Percentiles rank a stretch among this genome's conserved stretches.
Evolutionary conservation across 2,329 filamentous ascomycete genomes (phyloP).

Genomic region (Sarocladiaceae sp.): DNA sequence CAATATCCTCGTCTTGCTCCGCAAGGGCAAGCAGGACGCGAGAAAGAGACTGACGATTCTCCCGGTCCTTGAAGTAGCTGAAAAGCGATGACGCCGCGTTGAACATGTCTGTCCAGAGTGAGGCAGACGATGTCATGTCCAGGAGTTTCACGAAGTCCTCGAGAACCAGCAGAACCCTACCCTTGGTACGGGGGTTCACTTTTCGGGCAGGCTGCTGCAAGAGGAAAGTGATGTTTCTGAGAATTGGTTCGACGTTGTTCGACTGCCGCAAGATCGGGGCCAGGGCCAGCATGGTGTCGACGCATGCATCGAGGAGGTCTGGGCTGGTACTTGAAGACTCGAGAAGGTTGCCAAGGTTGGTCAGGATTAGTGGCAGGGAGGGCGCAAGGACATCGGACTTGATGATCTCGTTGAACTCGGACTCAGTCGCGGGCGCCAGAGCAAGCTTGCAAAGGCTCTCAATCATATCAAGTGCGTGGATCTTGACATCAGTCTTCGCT

Average conservation of each 20-base stretch:
- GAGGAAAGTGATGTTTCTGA: constrained; percentile 76
- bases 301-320: constrained; percentile 72
- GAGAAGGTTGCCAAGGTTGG: constrained; percentile 65
- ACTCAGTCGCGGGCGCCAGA: constrained; percentile 48
- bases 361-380: constrained; percentile 56
- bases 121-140: constrained; percentile 30
- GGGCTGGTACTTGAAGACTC: constrained; percentile 58
- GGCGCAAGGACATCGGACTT: constrained; percentile 52
- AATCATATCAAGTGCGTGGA: constrained; percentile 75
- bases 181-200: constrained; percentile 80
- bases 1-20: constrained; percentile 54
- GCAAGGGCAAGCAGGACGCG: constrained; percentile 70
- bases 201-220: constrained; percentile 79
- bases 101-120: constrained; percentile 62
- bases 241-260: constrained; percentile 69
- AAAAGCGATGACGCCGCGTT: constrained; percentile 76
- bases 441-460: constrained; percentile 62
- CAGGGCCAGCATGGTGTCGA: constrained; percentile 74
- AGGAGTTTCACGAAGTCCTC: constrained; percentile 73
- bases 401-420: constrained; percentile 53
- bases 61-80: constrained; percentile 80
- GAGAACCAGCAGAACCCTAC: constrained; percentile 72
- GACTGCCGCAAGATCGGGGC: constrained; percentile 65
- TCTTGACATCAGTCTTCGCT: constrained; percentile 80
- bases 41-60: constrained; percentile 70